Percentiles rank a stretch among this genome's conserved stretches.
phyloP scores from a whole-genome alignment of 75 land plant species.

The Gnetum montanum region DNA sequence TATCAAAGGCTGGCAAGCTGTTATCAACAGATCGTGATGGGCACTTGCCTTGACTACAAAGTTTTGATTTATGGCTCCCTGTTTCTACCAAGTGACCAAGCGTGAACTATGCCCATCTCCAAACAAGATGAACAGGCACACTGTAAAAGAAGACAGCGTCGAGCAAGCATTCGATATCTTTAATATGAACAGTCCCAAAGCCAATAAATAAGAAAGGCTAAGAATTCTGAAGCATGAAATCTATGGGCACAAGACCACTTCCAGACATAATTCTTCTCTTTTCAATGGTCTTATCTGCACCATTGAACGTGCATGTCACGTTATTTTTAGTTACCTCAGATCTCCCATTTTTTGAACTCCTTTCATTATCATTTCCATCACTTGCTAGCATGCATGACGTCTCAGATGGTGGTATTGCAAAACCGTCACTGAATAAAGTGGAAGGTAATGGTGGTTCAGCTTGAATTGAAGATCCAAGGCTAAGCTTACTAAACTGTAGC shows the following conservation, averaged over 20 bases:
- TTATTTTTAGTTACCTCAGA: constrained; percentile 3
- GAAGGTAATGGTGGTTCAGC: too few species aligned
- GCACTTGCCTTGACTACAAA: background rate
- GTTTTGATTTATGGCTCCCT: background rate
- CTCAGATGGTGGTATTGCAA: too few species aligned
- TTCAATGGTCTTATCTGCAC: background rate
- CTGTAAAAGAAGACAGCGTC: background rate
- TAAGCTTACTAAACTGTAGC: constrained; percentile 5
- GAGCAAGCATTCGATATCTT: too few species aligned
- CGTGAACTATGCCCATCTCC: background rate
- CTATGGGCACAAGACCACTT: background rate
- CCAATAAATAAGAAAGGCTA: background rate
- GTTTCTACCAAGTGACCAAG: background rate
- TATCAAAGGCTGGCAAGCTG: background rate
- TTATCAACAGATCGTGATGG: constrained; percentile 1
- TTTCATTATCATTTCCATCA: constrained; percentile 2
- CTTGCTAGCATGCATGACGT: too few species aligned
- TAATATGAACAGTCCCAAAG: background rate
- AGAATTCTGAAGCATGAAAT: background rate
- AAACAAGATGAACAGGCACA: background rate
- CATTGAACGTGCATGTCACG: constrained; percentile 1
- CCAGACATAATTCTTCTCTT: constrained; percentile 5
- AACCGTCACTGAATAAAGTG: too few species aligned
- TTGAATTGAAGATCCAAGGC: constrained; percentile 3
- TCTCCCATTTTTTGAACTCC: constrained; percentile 3